Percentiles rank a stretch among this genome's conserved stretches.
Conservation (phyloP, 176 grass and related monocot genomes). For the Elaeis guineensis region DNA sequence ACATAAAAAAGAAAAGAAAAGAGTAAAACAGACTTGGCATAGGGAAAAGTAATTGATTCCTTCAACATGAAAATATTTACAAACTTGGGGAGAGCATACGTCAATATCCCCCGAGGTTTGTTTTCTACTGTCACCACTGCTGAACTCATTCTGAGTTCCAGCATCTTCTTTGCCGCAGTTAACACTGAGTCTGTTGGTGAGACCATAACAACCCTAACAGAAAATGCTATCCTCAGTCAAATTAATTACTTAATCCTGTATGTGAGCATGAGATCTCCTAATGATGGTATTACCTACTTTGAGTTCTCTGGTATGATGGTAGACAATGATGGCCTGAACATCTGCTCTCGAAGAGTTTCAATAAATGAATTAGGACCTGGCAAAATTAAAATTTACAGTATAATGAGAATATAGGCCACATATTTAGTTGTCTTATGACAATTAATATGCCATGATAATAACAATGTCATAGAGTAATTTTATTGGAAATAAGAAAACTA, state of each 20-base stretch:
- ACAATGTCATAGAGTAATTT: neutral
- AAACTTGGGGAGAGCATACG: constrained; percentile 32
- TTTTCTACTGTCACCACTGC: constrained; percentile 73
- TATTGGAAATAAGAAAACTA: neutral
- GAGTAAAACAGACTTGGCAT: neutral
- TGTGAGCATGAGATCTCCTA: neutral
- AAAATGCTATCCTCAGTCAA: constrained; percentile 18
- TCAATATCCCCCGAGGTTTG: constrained; percentile 88
- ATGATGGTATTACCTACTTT: constrained; percentile 94
- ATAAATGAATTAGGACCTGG: constrained; percentile 96
- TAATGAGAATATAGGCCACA: neutral
- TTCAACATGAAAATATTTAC: no score
- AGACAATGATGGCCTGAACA: constrained; percentile 81
- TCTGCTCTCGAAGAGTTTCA: constrained; percentile 79
- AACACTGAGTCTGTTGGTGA: constrained; percentile 81
- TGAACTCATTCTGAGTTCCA: constrained; percentile 77
- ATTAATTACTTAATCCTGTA: constrained; percentile 15
- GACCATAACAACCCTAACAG: constrained; percentile 56
- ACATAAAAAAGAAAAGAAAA: constrained; percentile 14
- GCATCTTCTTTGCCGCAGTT: constrained; percentile 89
- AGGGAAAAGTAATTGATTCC: no score
- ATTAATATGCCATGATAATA: no score
- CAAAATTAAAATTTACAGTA: constrained; percentile 5
- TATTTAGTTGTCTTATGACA: no score
- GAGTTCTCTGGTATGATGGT: constrained; percentile 94